These are phyloP conservation scores for Candida ficus DNA, from an alignment of 805 yeast species.

Conservation along the genomic window DNA sequence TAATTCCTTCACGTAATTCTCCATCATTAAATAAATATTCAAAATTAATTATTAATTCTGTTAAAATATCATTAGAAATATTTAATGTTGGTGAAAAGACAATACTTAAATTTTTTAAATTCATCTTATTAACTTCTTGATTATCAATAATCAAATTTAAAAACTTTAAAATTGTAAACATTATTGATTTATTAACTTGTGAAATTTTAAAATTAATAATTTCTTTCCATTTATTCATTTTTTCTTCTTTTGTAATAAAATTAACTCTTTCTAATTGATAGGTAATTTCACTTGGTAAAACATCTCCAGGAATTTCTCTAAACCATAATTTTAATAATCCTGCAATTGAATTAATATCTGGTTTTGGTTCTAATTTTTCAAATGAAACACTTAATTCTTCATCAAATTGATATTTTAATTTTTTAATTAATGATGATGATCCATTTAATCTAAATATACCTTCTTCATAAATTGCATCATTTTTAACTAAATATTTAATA, in stretches of 20 bases:
- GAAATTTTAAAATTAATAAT: slow-evolving; percentile 38
- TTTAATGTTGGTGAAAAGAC: slow-evolving; percentile 80
- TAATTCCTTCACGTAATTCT: slow-evolving; percentile 41
- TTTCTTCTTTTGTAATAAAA: slow-evolving; percentile 27
- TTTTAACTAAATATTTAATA: slow-evolving; percentile 55
- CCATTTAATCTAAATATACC: slow-evolving; percentile 92
- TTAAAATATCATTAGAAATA: slow-evolving; percentile 55
- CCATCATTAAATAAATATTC: slow-evolving; percentile 54
- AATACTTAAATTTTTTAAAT: slow-evolving; percentile 68
- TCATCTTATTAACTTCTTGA: slow-evolving; percentile 73
- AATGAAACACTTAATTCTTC: slow-evolving; percentile 64
- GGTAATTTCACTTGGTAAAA: slow-evolving; percentile 53
- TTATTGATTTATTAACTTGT: slow-evolving; percentile 48
- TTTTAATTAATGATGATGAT: slow-evolving; percentile 69
- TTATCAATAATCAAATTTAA: slow-evolving; percentile 59
- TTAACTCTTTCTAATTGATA: slow-evolving; percentile 30
- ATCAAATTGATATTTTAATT: slow-evolving; percentile 66
- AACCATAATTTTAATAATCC: slow-evolving; percentile 80
- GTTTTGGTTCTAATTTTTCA: slow-evolving; percentile 32
- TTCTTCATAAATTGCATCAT: slow-evolving; percentile 76
- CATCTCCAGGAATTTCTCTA: slow-evolving; percentile 65
- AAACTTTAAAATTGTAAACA: slow-evolving; percentile 63
- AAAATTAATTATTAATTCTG: slow-evolving; percentile 57
- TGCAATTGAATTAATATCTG: slow-evolving; percentile 81
- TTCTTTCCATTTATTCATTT: slow-evolving; percentile 26